Percentiles rank a stretch among this genome's conserved stretches.
Evolutionary conservation across 257 asterid genomes (phyloP).

Genomic region (Nicotiana obtusifolia): DNA sequence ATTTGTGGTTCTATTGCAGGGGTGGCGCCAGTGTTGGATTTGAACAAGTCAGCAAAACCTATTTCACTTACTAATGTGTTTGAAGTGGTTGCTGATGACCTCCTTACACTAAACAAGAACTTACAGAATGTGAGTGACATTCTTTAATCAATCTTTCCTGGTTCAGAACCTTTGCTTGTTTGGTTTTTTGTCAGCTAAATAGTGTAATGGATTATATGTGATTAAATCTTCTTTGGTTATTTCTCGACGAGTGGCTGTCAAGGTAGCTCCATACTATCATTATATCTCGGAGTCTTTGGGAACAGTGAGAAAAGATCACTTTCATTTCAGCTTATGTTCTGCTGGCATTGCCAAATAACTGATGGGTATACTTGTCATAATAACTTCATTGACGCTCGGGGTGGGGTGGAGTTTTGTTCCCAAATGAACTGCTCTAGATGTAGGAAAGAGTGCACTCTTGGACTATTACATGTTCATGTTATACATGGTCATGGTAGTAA

Average conservation of each 20-base stretch:
- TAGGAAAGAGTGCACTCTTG: background rate
- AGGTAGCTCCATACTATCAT: background rate
- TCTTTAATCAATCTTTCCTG: background rate
- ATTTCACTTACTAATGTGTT: constrained; percentile 53
- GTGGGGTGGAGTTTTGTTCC: background rate
- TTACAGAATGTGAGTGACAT: constrained; percentile 59
- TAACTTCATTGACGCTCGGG: background rate
- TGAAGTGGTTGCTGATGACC: constrained; percentile 79
- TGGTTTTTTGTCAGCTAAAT: background rate
- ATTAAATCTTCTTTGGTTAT: background rate
- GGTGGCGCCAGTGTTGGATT: constrained; percentile 49
- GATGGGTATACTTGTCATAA: background rate
- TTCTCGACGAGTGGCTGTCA: background rate
- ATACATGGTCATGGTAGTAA: background rate
- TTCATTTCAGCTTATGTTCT: background rate
- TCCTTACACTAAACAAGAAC: constrained; percentile 65
- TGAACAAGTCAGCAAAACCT: constrained; percentile 33
- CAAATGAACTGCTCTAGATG: background rate
- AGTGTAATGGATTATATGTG: background rate
- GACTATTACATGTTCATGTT: background rate
- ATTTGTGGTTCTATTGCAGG: constrained; percentile 27
- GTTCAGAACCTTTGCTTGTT: background rate
- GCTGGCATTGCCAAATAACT: background rate
- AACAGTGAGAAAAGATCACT: background rate
- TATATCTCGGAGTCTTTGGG: background rate